A percentile compares a stretch with the other conserved stretches of the same genome.
Conservation (phyloP, 1,284 basidiomycete species). For the Fereydounia khargensis region DNA sequence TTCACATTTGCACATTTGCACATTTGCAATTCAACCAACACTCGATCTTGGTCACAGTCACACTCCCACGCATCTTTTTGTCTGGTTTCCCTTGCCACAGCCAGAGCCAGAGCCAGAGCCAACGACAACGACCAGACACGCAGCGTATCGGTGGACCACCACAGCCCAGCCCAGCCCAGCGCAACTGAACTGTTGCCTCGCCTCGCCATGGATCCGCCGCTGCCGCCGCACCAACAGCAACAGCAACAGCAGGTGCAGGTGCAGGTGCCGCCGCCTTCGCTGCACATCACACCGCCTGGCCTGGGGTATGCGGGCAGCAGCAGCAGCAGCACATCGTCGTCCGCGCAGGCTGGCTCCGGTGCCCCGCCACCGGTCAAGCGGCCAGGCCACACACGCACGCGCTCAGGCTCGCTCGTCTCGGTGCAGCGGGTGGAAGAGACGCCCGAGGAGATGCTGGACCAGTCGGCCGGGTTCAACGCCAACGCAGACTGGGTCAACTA, state of each 20-base stretch:
- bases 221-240: conserved; percentile 9
- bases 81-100: too few relatives aligned
- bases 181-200: background rate
- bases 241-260: background rate
- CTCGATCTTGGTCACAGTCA: too few relatives aligned
- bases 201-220: conserved; percentile 25
- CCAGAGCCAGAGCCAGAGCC: too few relatives aligned
- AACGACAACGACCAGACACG: too few relatives aligned
- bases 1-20: too few relatives aligned
- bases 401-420: conserved; percentile 53
- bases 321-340: background rate
- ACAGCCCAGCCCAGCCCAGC: too few relatives aligned
- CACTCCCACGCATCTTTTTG: too few relatives aligned
- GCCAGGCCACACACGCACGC: conserved; percentile 12
- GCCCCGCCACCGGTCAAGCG: conserved; percentile 26
- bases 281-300: too few relatives aligned
- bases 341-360: background rate
- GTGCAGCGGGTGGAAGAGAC: conserved; percentile 59
- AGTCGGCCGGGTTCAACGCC: conserved; percentile 65
- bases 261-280: background rate
- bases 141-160: too few relatives aligned
- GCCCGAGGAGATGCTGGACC: conserved; percentile 59
- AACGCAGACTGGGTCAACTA: conserved; percentile 99
- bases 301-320: too few relatives aligned
- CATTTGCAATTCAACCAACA: too few relatives aligned